phyloP scores from a whole-genome alignment of 495 filamentous ascomycete genomes.

The Talaromyces stipitatus region DNA sequence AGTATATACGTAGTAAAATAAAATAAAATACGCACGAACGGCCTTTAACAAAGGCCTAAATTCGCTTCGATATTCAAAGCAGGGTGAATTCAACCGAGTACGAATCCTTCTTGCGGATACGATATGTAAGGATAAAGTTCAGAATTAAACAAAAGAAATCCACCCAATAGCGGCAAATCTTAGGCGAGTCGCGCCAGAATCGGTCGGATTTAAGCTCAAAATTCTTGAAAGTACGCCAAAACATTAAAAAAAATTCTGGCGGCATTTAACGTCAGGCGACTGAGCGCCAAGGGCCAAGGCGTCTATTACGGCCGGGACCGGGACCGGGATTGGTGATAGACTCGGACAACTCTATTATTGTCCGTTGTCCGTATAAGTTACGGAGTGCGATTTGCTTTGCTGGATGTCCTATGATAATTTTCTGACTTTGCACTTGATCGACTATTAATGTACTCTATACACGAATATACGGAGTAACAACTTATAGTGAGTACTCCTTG shows the following conservation, averaged over 20 bases:
- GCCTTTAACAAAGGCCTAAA: background rate
- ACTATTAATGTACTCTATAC: too few relatives aligned
- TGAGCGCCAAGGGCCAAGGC: background rate
- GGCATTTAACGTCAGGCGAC: background rate
- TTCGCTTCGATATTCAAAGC: background rate
- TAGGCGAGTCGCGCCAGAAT: conserved; percentile 1
- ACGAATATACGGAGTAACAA: too few relatives aligned
- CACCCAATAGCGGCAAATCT: conserved; percentile 1
- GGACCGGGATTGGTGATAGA: background rate
- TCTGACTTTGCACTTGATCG: too few relatives aligned
- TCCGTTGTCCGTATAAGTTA: too few relatives aligned
- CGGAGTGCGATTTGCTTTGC: too few relatives aligned
- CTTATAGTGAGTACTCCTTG: background rate
- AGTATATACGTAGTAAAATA: background rate
- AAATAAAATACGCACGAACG: background rate
- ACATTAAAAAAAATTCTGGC: too few relatives aligned
- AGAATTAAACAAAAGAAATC: background rate
- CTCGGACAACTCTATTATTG: background rate
- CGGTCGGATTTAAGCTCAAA: background rate
- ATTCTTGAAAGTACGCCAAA: too few relatives aligned
- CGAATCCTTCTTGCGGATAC: background rate
- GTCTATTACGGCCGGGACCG: background rate
- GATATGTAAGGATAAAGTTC: background rate
- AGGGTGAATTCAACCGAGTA: background rate
- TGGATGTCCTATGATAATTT: too few relatives aligned